Evolutionary conservation across 768 basidiomycete genomes (phyloP), one percentile per base, ranked within the genome.

Genomic region (Rhizopogon roseolus): DNA sequence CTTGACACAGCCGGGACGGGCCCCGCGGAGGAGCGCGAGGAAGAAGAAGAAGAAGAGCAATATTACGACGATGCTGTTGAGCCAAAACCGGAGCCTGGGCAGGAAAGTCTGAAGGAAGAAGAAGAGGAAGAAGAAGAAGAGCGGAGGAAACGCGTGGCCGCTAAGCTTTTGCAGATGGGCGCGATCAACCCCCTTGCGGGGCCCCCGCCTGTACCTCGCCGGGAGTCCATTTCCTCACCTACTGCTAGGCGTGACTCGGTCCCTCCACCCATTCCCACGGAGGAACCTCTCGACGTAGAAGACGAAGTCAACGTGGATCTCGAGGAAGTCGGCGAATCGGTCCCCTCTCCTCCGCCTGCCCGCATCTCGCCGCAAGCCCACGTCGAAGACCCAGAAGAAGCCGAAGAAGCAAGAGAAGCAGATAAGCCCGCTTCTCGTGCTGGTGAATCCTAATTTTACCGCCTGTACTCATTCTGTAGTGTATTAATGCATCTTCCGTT

Each of bases 101-200:
- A 57, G 36, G 48, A 49, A 5, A 37, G 43, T 16, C 48, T 49
- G 39, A 37, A 32, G 9, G 65, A 66, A 32, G 38, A 39, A n/a
- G 54, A 32, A 4, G 81, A 77, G 45, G 78, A 80, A 41, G 81
- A 80, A 16, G 82, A 83, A 56, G 79, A 71, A 56, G 70, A 76
- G 2, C 77, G 81, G 36, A 76, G 77, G 40, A 77, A 75, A 56
- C 81, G 80, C 49, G 78, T 88, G 19, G 80, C 85, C 22, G 85
- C 82, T 55, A 73, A 70, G 19, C 62, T 82, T 37, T 81, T 83
- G 6, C 80, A 81, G 67, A 82, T 82, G 72, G 88, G 86, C 14
- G 78, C 80, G 58, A 70, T 77, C 71, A 74, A 85, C 59, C 81
- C 85, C 3, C 76, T 85, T 50, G 69, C 73, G 7, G 67, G 72